Evolutionary conservation across 2,329 filamentous ascomycete genomes (phyloP), one percentile per base, ranked within the genome.

Genomic region (Alternaria metachromatica): DNA sequence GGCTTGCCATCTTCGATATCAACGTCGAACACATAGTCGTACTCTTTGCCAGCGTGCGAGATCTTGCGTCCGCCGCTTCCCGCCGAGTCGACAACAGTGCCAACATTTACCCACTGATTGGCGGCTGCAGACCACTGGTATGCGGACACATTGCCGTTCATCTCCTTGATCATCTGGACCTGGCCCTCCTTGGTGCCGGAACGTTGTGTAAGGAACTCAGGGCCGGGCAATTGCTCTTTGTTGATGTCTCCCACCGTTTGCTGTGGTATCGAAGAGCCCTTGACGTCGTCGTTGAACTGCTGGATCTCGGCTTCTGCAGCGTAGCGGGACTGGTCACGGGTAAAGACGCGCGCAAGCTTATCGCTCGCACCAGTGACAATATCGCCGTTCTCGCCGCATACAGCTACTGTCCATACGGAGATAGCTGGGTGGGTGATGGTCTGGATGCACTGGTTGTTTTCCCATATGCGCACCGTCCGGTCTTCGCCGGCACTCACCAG

Each of bases 391-490:
- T 93, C 89, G 1, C 86, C 76, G 75, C 92, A 96, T 11, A 88
- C 92, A n/a, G 94, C 92, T 18, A 99, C 93, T 13, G 89, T 86
- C 96, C 96, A 99, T 6, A 99, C 94, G 0, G 95, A 98, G 59
- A 98, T 96, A 10, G 96, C 96, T 11, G 96, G 96, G 74, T 97
- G 94, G 1, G 95, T 97, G 68, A 99, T 98, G 43, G 95, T 97
- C 80, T 99, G 96, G 49, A 97, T 82, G 77, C 95, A 98, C 60
- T 94, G 86, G 13, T 84, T 87, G 48, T 91, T 92, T 70, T 87
- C 90, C 96, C 96, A 99, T 76, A 99, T 84, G 56, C 93, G 88
- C 33, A 97, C 88, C 0, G 96, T 97, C n/a, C 96, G 88, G 80
- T 99, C 96, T 80, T 99, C 96, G 18, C 94, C 94, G 2, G 93